Percentiles rank a stretch among this genome's conserved stretches.
Conservation (phyloP, 768 basidiomycete species). For the Pulveroboletus sp. region DNA sequence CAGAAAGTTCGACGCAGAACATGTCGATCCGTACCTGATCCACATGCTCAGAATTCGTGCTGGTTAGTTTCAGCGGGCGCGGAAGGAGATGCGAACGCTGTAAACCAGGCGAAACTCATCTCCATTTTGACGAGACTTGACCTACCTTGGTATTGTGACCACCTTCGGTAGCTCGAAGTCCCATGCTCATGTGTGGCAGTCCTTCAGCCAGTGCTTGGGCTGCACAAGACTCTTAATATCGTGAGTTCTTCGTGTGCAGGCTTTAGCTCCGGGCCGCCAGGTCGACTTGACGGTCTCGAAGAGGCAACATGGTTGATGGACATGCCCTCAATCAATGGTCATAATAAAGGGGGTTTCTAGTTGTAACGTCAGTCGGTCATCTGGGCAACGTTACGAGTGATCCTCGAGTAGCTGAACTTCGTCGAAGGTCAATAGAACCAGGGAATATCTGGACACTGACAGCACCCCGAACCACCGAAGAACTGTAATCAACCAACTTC, state of each 20-base stretch:
- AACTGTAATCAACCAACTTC: background rate
- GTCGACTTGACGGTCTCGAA: background rate
- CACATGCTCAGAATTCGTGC: background rate
- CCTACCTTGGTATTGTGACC: background rate
- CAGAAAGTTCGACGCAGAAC: background rate
- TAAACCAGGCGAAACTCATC: no score
- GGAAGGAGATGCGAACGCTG: background rate
- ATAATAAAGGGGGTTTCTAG: background rate
- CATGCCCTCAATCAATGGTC: slow-evolving; percentile 3
- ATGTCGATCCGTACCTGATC: background rate
- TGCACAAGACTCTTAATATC: background rate
- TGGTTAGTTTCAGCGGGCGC: background rate
- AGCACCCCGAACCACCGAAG: slow-evolving; percentile 3
- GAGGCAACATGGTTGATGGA: background rate
- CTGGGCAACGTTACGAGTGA: background rate
- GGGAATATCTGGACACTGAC: background rate
- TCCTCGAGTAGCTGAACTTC: background rate
- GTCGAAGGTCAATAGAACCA: background rate
- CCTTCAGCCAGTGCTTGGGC: background rate
- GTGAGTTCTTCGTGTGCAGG: slow-evolving; percentile 4
- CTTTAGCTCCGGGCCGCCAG: background rate
- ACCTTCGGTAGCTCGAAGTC: no score
- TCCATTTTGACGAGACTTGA: background rate
- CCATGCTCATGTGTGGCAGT: no score
- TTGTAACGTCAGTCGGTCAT: background rate